These are phyloP conservation scores for Hyaloscypha finlandica DNA, from an alignment of 495 filamentous ascomycete species.

Conservation along the genomic window DNA sequence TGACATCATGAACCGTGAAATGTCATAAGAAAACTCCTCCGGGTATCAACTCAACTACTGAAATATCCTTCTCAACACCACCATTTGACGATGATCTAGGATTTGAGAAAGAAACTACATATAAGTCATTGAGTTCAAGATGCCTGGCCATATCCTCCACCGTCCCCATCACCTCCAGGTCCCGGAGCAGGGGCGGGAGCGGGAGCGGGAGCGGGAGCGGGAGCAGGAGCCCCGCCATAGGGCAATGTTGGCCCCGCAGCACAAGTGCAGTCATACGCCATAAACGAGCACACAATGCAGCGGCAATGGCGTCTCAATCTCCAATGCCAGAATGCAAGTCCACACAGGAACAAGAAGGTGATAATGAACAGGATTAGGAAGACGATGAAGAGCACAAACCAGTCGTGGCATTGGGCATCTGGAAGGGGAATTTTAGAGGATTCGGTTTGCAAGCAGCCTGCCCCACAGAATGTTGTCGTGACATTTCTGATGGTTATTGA, in stretches of 20 bases:
- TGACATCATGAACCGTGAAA: not conserved
- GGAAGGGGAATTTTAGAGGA: not conserved
- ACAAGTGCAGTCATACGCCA: conserved; percentile 20
- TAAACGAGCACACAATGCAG: not conserved
- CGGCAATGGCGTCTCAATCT: conserved; percentile 14
- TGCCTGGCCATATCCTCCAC: not conserved
- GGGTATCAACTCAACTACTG: too few species aligned
- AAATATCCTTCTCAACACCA: too few species aligned
- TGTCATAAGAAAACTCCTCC: too few species aligned
- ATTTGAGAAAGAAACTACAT: not conserved
- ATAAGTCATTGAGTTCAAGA: not conserved
- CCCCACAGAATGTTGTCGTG: not conserved
- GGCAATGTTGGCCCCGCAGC: conserved; percentile 6
- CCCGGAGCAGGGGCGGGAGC: not conserved
- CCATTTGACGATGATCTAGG: too few species aligned
- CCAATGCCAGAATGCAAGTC: not conserved
- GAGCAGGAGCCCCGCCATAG: not conserved
- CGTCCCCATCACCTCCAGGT: not conserved
- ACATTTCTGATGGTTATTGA: not conserved
- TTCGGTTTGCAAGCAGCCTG: not conserved
- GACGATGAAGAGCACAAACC: conserved; percentile 22
- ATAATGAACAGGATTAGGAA: conserved; percentile 26
- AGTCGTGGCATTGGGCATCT: not conserved
- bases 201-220: not conserved
- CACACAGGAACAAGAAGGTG: conserved; percentile 1